Base-by-base conservation (phyloP, 116 monocot genomes). In the Zostera marina region DNA sequence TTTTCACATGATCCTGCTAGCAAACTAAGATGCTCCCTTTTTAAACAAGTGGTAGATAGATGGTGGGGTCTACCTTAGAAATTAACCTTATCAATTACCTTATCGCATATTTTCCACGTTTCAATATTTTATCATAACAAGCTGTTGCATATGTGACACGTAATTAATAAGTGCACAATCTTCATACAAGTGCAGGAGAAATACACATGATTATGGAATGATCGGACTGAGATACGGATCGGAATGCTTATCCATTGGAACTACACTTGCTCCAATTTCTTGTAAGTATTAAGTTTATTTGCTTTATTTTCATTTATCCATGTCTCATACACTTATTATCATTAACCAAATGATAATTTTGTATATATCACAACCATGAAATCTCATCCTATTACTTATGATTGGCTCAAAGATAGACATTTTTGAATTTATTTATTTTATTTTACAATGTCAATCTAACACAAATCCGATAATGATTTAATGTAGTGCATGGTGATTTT, bases 151-250 rank as follows among this genome's bases (percentile, higher is more conserved):
- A 21, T 24, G 14, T 65, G 56, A 55, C 61, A 21, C 5, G 65
- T 72, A 22, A 47, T 44, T 53, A 45, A 47, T 20, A 49, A 49
- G 20, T 49, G 44, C 7, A 12, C 17, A 22, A 8, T 62, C 47
- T 62, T n/a, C 23, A 43, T 56, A 10, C 44, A 44, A 24, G 11
- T 77, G 42, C 76, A 96, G 96, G 76, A 51, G 70, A 53, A 23
- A 66, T 58, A 59, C 74, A 44, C 66, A 80, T 71, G 82, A 88
- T 82, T 80, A 68, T 81, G 89, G 89, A 68, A 59, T 76, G 9
- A 61, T 86, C 66, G 96, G 96, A 26, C 53, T 89, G 24, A 78
- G 96, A 89, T 96, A 96, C 81, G 96, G 89, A 57, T 96, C 89
- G 38, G 78, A 89, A 74, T 76, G 72, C 42, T 70, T 96, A 67